A percentile compares a stretch with the other conserved stretches of the same genome.
Conservation (phyloP, 805 yeast genomes). For the Metschnikowia peoriensis region DNA sequence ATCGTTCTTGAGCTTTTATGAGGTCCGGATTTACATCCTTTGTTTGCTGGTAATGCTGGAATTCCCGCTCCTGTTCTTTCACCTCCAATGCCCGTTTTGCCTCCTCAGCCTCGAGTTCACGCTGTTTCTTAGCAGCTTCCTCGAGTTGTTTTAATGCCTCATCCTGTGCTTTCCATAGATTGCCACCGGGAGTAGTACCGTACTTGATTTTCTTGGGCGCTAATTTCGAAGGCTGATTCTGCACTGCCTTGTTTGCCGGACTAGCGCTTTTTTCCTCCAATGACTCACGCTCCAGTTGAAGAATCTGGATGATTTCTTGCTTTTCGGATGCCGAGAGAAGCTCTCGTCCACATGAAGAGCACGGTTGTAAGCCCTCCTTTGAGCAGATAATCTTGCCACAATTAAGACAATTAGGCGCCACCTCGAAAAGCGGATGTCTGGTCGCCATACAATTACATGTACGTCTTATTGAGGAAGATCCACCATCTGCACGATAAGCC, state of each 20-base stretch:
- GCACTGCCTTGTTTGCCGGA: constrained; percentile 19
- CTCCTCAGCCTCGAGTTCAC: constrained; percentile 22
- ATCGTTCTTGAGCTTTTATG: constrained; percentile 64
- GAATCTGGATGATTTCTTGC: constrained; percentile 49
- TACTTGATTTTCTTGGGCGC: constrained; percentile 49
- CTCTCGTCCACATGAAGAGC: constrained; percentile 75
- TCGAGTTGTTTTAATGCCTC: constrained; percentile 60
- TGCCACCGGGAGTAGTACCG: constrained; percentile 56
- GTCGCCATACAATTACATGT: constrained; percentile 83
- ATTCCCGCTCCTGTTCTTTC: constrained; percentile 41
- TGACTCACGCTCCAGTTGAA: constrained; percentile 52
- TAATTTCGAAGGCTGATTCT: constrained; percentile 18
- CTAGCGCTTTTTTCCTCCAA: constrained; percentile 22
- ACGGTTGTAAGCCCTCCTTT: constrained; percentile 87
- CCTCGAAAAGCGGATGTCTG: constrained; percentile 81
- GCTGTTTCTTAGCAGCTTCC: constrained; percentile 29
- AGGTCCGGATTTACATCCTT: constrained; percentile 56
- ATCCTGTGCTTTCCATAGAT: constrained; percentile 68
- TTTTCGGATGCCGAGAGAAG: constrained; percentile 65
- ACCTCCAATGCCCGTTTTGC: constrained; percentile 30
- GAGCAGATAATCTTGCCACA: constrained; percentile 94
- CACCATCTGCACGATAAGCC: neutral
- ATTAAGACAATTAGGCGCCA: constrained; percentile 89
- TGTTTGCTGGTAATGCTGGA: constrained; percentile 42
- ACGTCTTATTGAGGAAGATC: constrained; percentile 19